A percentile compares a stretch with the other conserved stretches of the same genome.
Conservation (phyloP, 257 asterid species). For the Misopates orontium region DNA sequence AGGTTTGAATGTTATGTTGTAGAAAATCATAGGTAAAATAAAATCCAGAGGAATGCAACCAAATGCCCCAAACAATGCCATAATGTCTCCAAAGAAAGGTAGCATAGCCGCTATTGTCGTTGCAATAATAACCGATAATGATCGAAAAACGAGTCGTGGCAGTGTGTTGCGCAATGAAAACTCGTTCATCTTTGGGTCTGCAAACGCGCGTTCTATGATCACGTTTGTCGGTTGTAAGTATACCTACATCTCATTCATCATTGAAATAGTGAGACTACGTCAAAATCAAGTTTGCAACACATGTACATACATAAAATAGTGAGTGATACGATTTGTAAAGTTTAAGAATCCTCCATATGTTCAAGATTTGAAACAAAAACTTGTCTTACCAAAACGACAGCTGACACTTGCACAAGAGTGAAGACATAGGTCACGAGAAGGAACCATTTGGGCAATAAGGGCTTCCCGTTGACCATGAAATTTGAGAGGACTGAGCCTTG, state of each 20-base stretch:
- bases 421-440: constrained; percentile 47
- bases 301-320: no score
- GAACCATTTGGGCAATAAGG: constrained; percentile 58
- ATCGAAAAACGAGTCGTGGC: constrained; percentile 53
- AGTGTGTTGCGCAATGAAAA: constrained; percentile 44
- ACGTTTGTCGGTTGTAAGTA: constrained; percentile 71
- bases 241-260: constrained; percentile 32
- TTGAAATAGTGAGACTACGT: not conserved
- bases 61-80: constrained; percentile 69
- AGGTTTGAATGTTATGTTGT: constrained; percentile 57
- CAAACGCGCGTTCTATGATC: constrained; percentile 49
- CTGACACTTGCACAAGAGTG: constrained; percentile 59
- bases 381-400: constrained; percentile 46
- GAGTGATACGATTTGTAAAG: no score
- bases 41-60: constrained; percentile 72
- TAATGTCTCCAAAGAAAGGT: constrained; percentile 76
- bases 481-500: constrained; percentile 51
- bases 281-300: no score
- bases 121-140: constrained; percentile 47
- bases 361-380: not conserved
- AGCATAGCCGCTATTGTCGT: constrained; percentile 71
- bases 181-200: constrained; percentile 47
- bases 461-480: constrained; percentile 47
- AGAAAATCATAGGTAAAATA: constrained; percentile 64
- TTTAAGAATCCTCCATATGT: not conserved